Evolutionary conservation across 805 yeast genomes (phyloP), one percentile per base, ranked within the genome.

Genomic region (Suhomyces sp.): DNA sequence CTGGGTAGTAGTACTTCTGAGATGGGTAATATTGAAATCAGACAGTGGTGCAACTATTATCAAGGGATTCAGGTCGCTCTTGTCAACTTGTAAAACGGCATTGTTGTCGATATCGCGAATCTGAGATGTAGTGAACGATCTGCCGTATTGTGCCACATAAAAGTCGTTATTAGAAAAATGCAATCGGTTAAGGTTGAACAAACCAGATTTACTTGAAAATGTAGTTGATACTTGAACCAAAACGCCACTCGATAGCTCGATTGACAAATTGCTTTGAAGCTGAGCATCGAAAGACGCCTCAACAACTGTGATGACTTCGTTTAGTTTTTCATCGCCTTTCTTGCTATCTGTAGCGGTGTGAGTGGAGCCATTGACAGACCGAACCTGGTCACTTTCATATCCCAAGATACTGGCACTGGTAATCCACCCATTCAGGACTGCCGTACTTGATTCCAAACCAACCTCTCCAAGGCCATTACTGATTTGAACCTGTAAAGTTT

Each of bases 341-440:
- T 33, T 33, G 15, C 17, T 19, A 6, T 6, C 6, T 5, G 5
- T 8, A n/a, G 39, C 15, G 8, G 39, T 33, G 7, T 9, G n/a
- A 6, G 39, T 33, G 13, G 39, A 33, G 17, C 39, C 39, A 9
- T 15, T 33, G 39, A 4, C 39, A 1, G 39, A 33, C 39, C n/a
- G 66, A 25, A 83, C 72, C 9, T 67, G 56, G 1, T 61, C 57
- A 48, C 74, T 73, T 62, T 82, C 85, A 79, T 84, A 85, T 17
- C 82, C 69, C 43, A 80, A 70, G 29, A 85, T 58, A 53, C 77
- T 80, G 10, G 84, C 87, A 27, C 84, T 70, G n/a, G 83, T 67
- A 45, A 83, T 76, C 90, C 90, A 85, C 61, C 83, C 80, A 19
- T 77, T 71, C 0, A 80, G 81, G 8, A 62, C 59, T n/a, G 57